Conservation (phyloP, 192 early-diverging fungal species). For the Chytriomyces hyalinus region DNA sequence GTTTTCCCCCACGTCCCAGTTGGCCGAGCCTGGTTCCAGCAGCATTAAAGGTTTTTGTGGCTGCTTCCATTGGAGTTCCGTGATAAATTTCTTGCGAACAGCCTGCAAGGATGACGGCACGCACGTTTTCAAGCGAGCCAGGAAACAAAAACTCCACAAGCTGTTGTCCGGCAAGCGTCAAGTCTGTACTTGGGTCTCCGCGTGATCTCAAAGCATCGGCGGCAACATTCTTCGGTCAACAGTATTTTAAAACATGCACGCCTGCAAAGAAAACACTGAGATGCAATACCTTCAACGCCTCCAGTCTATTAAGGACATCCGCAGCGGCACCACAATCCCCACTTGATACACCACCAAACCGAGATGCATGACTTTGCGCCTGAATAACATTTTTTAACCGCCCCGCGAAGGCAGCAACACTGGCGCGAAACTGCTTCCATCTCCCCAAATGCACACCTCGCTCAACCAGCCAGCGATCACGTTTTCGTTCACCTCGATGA, state of each 20-base stretch:
- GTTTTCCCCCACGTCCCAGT: too few species aligned
- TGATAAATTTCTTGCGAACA: slow-evolving; percentile 25
- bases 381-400: slow-evolving; percentile 5
- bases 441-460: neutral
- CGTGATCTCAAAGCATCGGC: neutral
- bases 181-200: neutral
- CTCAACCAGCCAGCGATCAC: neutral
- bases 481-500: neutral
- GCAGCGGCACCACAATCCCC: neutral
- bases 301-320: neutral
- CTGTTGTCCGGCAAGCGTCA: neutral
- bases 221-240: neutral
- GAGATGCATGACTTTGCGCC: neutral
- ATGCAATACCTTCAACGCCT: slow-evolving; percentile 9
- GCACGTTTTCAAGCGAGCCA: neutral
- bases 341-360: neutral
- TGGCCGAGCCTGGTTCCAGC: too few species aligned
- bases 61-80: neutral
- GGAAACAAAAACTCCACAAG: slow-evolving; percentile 2
- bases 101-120: slow-evolving; percentile 8
- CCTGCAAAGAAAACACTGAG: neutral
- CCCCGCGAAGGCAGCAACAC: slow-evolving; percentile 8
- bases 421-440: slow-evolving; percentile 18
- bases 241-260: neutral
- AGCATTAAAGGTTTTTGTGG: neutral